Conservation (phyloP, 495 filamentous ascomycete genomes). For the Neurospora sp. region DNA sequence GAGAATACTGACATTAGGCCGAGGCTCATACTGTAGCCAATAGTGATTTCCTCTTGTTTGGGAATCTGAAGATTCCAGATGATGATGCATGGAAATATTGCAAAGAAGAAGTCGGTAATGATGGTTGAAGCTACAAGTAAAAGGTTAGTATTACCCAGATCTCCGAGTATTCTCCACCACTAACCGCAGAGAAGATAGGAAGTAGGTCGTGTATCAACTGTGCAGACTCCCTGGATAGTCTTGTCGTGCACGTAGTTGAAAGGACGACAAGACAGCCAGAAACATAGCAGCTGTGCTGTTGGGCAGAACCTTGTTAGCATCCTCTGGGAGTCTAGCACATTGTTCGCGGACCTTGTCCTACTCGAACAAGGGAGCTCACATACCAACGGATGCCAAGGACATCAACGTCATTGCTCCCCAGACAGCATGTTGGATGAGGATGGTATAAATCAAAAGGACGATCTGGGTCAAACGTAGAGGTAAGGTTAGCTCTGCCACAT, state of each 20-base stretch:
- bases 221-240: constrained; percentile 9
- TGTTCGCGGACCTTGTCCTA: background rate
- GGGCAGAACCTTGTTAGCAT: background rate
- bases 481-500: background rate
- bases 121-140: constrained; percentile 8
- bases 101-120: constrained; percentile 37
- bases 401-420: constrained; percentile 19
- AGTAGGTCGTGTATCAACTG: constrained; percentile 12
- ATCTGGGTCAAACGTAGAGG: background rate
- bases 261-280: constrained; percentile 16
- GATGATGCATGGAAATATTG: constrained; percentile 36
- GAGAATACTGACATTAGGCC: constrained; percentile 34
- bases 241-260: constrained; percentile 15
- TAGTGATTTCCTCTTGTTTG: constrained; percentile 34
- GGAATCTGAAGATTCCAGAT: constrained; percentile 41
- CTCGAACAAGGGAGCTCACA: background rate
- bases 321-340: background rate
- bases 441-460: constrained; percentile 16
- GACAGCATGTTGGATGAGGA: constrained; percentile 22
- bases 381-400: constrained; percentile 11
- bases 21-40: constrained; percentile 38
- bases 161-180: background rate
- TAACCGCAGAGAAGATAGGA: constrained; percentile 14
- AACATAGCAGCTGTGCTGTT: constrained; percentile 20
- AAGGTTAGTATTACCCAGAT: background rate